phyloP scores from a whole-genome alignment of 768 basidiomycete species.

The Amanita pallidorosea region DNA sequence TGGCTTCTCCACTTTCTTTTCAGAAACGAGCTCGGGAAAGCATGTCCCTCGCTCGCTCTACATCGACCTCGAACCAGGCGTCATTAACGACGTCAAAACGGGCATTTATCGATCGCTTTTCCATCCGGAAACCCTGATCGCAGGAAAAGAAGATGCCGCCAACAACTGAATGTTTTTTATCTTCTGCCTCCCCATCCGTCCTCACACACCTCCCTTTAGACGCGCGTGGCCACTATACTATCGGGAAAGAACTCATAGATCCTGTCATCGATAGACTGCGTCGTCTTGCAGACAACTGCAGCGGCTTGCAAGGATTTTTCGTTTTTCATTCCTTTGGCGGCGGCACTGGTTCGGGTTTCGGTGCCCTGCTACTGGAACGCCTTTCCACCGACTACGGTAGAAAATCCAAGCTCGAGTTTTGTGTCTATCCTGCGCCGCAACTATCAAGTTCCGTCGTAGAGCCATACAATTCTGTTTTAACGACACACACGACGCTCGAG shows the following conservation, averaged over 20 bases:
- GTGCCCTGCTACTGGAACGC: slow-evolving; percentile 90
- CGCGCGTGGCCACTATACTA: slow-evolving; percentile 96
- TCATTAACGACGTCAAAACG: slow-evolving; percentile 89
- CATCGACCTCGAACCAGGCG: slow-evolving; percentile 91
- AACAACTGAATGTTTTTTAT: slow-evolving; percentile 79
- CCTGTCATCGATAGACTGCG: slow-evolving; percentile 93
- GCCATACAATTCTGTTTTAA: slow-evolving; percentile 95
- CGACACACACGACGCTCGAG: slow-evolving; percentile 96
- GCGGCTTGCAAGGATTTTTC: slow-evolving; percentile 96
- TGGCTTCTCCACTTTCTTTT: slow-evolving; percentile 98
- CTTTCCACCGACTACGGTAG: slow-evolving; percentile 97
- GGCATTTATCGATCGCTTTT: slow-evolving; percentile 91
- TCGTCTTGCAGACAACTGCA: slow-evolving; percentile 91
- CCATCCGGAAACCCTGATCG: slow-evolving; percentile 95
- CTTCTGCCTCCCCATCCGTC: slow-evolving; percentile 2
- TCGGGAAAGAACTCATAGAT: slow-evolving; percentile 98
- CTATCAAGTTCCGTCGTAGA: slow-evolving; percentile 94
- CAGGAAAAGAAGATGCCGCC: slow-evolving; percentile 97
- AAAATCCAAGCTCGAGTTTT: slow-evolving; percentile 98
- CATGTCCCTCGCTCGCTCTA: slow-evolving; percentile 96
- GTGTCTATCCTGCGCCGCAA: slow-evolving; percentile 90
- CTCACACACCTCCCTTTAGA: slow-evolving; percentile 35
- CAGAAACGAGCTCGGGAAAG: slow-evolving; percentile 87
- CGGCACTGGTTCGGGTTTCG: slow-evolving; percentile 97
- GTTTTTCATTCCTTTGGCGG: slow-evolving; percentile 99